phyloP scores from a whole-genome alignment of 192 early-diverging fungal species.

The Chytriomyces sp. region DNA sequence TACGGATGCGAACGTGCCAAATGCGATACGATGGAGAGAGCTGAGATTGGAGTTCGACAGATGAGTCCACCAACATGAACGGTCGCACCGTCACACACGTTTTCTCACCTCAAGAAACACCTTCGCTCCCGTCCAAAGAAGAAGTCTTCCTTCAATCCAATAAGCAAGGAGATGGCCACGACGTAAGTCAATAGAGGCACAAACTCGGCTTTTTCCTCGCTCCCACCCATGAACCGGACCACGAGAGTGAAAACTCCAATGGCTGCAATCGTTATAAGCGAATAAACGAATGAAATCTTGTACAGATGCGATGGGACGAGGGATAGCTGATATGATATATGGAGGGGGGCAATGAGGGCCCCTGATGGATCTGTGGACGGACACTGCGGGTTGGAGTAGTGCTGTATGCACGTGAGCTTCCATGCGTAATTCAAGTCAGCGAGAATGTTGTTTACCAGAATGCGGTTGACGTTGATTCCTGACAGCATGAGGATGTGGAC shows the following conservation, averaged over 20 bases:
- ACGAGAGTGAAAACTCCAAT: conserved; percentile 31
- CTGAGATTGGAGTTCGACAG: conserved; percentile 25
- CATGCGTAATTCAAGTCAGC: no score
- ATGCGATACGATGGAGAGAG: conserved; percentile 38
- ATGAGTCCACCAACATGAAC: no score
- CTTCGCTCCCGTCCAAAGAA: conserved; percentile 41
- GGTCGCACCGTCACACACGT: no score
- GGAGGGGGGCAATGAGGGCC: not conserved
- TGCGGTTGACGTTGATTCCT: conserved; percentile 37
- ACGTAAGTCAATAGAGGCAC: conserved; percentile 42
- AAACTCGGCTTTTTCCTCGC: conserved; percentile 41
- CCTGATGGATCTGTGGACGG: not conserved
- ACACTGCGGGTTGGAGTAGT: not conserved
- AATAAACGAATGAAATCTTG: conserved; percentile 33
- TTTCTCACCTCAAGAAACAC: conserved; percentile 40
- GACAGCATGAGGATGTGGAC: conserved; percentile 40
- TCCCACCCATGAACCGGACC: conserved; percentile 15
- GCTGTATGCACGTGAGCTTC: not conserved
- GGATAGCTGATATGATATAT: not conserved
- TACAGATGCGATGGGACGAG: conserved; percentile 33
- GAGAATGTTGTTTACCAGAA: conserved; percentile 25
- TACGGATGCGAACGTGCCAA: conserved; percentile 37
- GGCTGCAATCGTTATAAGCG: conserved; percentile 25
- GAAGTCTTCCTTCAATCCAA: conserved; percentile 9
- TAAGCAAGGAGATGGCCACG: conserved; percentile 19